Evolutionary conservation across 2,329 filamentous ascomycete species (phyloP), one percentile per base, ranked within the genome.

Genomic region (Alternaria sp.): DNA sequence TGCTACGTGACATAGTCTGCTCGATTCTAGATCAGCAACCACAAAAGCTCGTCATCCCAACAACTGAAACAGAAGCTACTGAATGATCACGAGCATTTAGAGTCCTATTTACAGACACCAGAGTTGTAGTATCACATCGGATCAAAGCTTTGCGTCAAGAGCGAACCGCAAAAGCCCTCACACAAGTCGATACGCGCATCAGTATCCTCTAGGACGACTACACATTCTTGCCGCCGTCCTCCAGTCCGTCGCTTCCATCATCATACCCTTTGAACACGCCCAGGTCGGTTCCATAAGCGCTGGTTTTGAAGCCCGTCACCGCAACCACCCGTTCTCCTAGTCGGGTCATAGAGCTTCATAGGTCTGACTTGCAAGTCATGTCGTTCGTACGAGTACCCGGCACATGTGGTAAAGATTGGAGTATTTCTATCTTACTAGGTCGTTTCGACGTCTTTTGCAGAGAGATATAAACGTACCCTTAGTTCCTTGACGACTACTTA

Each of bases 381-480:
- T 7, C 45, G 53, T 3, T 48, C 36, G 9, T 56, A 39, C 36
- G 53, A 56, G 29, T 51, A 50, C 21, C 36, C n/a, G 53, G 34
- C 29, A 56, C 53, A n/a, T 51, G n/a, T 24, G 53, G 53, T 4
- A 51, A 51, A n/a, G 53, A 51, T 17, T 17, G 53, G 8, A 45
- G 54, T 4, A 6, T 56, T 0, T 56, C 54, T 3, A 56, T 46
- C 1, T 21, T 56, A 9, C 24, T 46, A 36, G 39, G 54, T 17
- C 53, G 53, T 13, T 56, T 56, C 28, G 53, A 45, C 36, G 53
- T 44, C 9, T 56, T 56, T 29, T 45, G 45, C 13, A 50, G 36
- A 1, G 7, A 41, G 0, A 56, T 56, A 17, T 44, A 44, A 1
- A 7, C 41, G 2, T 28, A 10, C 0, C 23, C 23, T 2, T 17